Conservation (phyloP, 768 basidiomycete genomes). For the Amylocystis lapponica region DNA sequence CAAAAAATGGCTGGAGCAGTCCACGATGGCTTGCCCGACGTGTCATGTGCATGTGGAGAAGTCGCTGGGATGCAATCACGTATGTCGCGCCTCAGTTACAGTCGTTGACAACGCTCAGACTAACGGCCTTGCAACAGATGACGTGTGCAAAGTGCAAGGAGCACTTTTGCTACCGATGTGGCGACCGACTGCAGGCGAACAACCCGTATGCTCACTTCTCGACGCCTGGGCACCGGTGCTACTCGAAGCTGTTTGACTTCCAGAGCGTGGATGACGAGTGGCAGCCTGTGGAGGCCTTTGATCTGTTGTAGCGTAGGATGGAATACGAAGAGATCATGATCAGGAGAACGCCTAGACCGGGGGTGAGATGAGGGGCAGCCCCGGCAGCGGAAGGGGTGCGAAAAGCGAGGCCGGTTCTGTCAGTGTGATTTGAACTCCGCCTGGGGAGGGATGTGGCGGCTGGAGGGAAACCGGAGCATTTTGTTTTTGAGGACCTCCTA, state of each 20-base stretch:
- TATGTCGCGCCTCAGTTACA: constrained; percentile 34
- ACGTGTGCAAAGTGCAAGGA: constrained; percentile 66
- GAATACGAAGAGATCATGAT: no score
- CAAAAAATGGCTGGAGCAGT: constrained; percentile 61
- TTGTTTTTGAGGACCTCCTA: constrained; percentile 8
- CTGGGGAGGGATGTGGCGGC: no score
- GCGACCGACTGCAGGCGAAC: constrained; percentile 38
- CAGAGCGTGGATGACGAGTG: constrained; percentile 37
- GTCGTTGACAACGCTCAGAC: no score
- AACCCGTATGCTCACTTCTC: constrained; percentile 72
- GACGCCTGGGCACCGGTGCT: constrained; percentile 45
- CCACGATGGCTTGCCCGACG: constrained; percentile 68
- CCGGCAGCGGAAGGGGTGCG: no score
- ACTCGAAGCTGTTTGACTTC: constrained; percentile 61
- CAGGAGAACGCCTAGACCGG: no score
- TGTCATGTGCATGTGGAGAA: constrained; percentile 74
- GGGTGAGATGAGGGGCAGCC: no score
- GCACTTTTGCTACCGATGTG: constrained; percentile 85
- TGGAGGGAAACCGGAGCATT: no score
- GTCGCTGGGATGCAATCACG: constrained; percentile 82
- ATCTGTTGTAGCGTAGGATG: constrained; percentile 11
- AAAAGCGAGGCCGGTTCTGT: no score
- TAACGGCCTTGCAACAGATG: constrained; percentile 59
- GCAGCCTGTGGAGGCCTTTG: constrained; percentile 42
- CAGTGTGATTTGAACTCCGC: no score